These are phyloP conservation scores for Picocystis sp. DNA, from an alignment of 163 green algal species.

Conservation along the genomic window DNA sequence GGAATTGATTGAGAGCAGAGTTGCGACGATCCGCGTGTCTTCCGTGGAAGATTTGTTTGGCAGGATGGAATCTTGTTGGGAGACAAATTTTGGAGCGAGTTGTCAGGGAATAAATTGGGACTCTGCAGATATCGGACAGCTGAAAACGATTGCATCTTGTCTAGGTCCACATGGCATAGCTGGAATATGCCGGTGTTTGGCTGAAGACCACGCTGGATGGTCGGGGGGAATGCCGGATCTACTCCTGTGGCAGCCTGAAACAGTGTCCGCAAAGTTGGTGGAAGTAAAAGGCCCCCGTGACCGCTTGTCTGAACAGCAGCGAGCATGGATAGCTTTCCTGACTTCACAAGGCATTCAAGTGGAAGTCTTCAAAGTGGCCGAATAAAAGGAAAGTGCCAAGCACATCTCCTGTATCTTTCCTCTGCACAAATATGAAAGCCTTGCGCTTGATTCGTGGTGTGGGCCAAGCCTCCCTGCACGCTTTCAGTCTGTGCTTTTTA, in stretches of 20 bases:
- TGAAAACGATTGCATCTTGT: constrained; percentile 60
- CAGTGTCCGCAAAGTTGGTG: constrained; percentile 34
- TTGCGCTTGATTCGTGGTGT: no score
- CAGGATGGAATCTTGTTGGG: constrained; percentile 21
- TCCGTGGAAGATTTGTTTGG: constrained; percentile 21
- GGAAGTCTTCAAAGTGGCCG: no score
- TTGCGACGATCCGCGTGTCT: constrained; percentile 38
- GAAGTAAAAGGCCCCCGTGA: constrained; percentile 74
- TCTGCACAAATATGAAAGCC: no score
- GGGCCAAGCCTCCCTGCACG: no score
- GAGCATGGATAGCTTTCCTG: constrained; percentile 42
- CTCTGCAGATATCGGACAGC: constrained; percentile 32
- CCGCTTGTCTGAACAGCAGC: constrained; percentile 63
- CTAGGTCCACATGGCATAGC: constrained; percentile 52
- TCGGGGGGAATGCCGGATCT: constrained; percentile 79
- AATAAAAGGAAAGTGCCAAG: no score
- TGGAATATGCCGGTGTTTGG: constrained; percentile 56
- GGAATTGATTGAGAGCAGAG: constrained; percentile 28
- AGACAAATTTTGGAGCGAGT: constrained; percentile 25
- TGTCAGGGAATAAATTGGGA: constrained; percentile 61
- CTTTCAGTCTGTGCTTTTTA: no score
- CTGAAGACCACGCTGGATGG: constrained; percentile 58
- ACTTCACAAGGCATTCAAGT: no score
- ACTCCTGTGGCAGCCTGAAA: constrained; percentile 58
- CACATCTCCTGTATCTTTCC: no score